phyloP scores from a whole-genome alignment of 139 green algal genomes.

The Coccomyxa sp. region DNA sequence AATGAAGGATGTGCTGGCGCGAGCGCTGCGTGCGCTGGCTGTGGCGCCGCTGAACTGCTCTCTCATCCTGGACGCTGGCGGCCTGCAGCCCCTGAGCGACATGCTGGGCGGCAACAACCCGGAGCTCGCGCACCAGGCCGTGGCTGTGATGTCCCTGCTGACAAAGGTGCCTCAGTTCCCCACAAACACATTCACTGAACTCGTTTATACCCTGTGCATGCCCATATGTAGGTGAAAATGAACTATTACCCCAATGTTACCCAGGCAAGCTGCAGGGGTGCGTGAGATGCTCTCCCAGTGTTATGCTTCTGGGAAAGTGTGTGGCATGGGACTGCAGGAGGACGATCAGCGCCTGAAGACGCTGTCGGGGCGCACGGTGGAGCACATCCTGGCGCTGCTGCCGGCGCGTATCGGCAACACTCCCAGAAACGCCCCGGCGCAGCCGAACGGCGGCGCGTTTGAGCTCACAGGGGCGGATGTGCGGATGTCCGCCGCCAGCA shows the following conservation, averaged over 20 bases:
- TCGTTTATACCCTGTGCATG: too few relatives aligned
- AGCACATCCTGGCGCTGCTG: slow-evolving; percentile 8
- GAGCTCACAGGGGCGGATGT: background rate
- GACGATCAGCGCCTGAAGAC: slow-evolving; percentile 17
- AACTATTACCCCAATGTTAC: too few relatives aligned
- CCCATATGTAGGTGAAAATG: too few relatives aligned
- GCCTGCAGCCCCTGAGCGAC: slow-evolving; percentile 23
- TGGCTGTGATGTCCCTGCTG: background rate
- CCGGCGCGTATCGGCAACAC: background rate
- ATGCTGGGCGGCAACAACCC: slow-evolving; percentile 8
- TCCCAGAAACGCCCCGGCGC: background rate
- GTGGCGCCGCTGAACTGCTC: slow-evolving; percentile 20
- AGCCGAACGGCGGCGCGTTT: background rate
- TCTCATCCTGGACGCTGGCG: slow-evolving; percentile 33
- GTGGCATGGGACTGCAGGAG: background rate
- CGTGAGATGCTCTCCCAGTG: too few relatives aligned
- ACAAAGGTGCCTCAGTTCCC: background rate
- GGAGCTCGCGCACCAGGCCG: background rate
- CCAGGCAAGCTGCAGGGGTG: too few relatives aligned
- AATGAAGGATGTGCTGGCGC: slow-evolving; percentile 11
- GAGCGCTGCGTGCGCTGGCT: slow-evolving; percentile 29
- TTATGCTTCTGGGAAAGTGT: too few relatives aligned
- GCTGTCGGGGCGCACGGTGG: background rate
- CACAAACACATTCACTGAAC: too few relatives aligned
- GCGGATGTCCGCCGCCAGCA: background rate